phyloP scores from a whole-genome alignment of 1,139 yeast species.

The Candida gigantensis region DNA sequence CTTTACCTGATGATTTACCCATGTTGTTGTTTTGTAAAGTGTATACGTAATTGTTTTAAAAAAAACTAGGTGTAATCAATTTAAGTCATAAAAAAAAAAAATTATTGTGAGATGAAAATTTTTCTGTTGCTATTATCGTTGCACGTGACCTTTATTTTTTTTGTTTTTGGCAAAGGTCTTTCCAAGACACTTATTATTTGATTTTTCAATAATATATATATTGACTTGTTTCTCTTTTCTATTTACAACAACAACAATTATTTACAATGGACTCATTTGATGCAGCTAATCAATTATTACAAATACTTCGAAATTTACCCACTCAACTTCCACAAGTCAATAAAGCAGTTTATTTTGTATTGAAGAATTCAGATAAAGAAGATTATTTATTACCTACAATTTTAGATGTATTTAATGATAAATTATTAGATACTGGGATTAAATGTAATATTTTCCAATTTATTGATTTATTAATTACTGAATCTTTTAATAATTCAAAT shows the following conservation, averaged over 20 bases:
- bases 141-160: neutral
- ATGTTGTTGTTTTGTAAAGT: constrained; percentile 26
- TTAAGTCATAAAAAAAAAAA: constrained; percentile 1
- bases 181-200: too few relatives aligned
- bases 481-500: constrained; percentile 36
- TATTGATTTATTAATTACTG: constrained; percentile 56
- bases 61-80: neutral
- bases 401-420: constrained; percentile 60
- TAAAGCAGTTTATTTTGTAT: constrained; percentile 60
- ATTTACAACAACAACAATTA: too few relatives aligned
- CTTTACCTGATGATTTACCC: constrained; percentile 56
- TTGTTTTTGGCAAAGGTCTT: too few relatives aligned
- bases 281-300: constrained; percentile 68
- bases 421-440: constrained; percentile 52
- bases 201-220: too few relatives aligned
- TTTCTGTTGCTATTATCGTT: neutral
- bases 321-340: constrained; percentile 62
- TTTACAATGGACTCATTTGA: constrained; percentile 73
- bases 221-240: too few relatives aligned
- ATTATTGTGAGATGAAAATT: constrained; percentile 1
- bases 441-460: constrained; percentile 70
- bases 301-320: constrained; percentile 57
- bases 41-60: constrained; percentile 1
- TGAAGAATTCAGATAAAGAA: constrained; percentile 58
- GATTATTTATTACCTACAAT: constrained; percentile 76